Conservation (phyloP, 257 asterid genomes). For the Nicotiana tabacum region DNA sequence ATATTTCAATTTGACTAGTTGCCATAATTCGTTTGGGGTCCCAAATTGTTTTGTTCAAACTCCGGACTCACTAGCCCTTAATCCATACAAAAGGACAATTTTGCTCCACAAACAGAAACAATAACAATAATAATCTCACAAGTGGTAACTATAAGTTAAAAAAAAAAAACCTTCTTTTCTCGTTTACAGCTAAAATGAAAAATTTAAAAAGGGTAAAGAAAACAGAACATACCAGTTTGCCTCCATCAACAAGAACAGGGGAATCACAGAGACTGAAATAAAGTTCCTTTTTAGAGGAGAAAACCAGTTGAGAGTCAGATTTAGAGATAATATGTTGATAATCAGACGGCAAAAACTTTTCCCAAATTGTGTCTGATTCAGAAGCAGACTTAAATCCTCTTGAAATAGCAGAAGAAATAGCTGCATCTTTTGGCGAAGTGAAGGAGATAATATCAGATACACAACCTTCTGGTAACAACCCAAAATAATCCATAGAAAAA, state of each 20-base stretch:
- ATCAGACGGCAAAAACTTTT: conserved; percentile 33
- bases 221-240: conserved; percentile 23
- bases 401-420: conserved; percentile 28
- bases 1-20: no score
- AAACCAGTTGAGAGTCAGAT: conserved; percentile 15
- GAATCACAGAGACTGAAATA: conserved; percentile 26
- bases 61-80: no score
- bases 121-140: no score
- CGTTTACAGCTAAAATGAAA: no score
- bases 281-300: conserved; percentile 28
- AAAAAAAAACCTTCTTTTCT: no score
- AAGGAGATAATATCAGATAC: conserved; percentile 36
- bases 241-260: conserved; percentile 29
- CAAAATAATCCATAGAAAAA: not conserved
- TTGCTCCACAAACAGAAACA: no score
- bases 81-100: no score
- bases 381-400: conserved; percentile 31
- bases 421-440: conserved; percentile 44
- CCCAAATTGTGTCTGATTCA: conserved; percentile 17
- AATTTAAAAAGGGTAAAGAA: not conserved
- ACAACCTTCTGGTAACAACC: conserved; percentile 37
- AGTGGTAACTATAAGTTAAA: no score
- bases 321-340: conserved; percentile 20
- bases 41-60: no score
- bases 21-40: no score